These are phyloP conservation scores for Coemansia sp. DNA, from an alignment of 192 early-diverging fungal genomes.

Conservation along the genomic window DNA sequence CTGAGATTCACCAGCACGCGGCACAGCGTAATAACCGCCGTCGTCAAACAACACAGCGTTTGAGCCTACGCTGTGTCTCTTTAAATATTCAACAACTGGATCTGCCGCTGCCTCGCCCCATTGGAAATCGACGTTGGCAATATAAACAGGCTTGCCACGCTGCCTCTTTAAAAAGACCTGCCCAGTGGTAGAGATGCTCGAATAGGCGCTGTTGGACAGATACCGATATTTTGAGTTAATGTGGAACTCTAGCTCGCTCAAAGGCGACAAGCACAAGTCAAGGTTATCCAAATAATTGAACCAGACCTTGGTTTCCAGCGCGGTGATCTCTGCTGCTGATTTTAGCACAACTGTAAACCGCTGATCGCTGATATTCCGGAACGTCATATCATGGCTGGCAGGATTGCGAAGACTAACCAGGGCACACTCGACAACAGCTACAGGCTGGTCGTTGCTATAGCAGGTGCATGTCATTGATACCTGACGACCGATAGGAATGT, in stretches of 20 bases:
- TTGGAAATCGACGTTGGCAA: slow-evolving; percentile 75
- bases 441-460: slow-evolving; percentile 56
- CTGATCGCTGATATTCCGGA: slow-evolving; percentile 66
- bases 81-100: slow-evolving; percentile 78
- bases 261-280: slow-evolving; percentile 45
- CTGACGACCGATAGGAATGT: slow-evolving; percentile 79
- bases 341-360: slow-evolving; percentile 65
- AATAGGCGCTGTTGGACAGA: slow-evolving; percentile 58
- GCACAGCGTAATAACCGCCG: slow-evolving; percentile 55
- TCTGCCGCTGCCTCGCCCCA: slow-evolving; percentile 68
- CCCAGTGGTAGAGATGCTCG: slow-evolving; percentile 71
- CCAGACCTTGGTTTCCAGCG: slow-evolving; percentile 83
- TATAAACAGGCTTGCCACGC: slow-evolving; percentile 61
- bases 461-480: slow-evolving; percentile 71
- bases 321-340: slow-evolving; percentile 69
- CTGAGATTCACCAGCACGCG: neutral
- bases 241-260: slow-evolving; percentile 72
- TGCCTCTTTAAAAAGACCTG: slow-evolving; percentile 57
- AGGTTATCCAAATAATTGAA: slow-evolving; percentile 48
- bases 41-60: slow-evolving; percentile 73
- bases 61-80: slow-evolving; percentile 66
- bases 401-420: slow-evolving; percentile 81
- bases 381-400: slow-evolving; percentile 70
- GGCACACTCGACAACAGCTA: slow-evolving; percentile 69
- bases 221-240: slow-evolving; percentile 70